Evolutionary conservation across 805 yeast genomes (phyloP).

Genomic region (Lachancea mirantina): DNA sequence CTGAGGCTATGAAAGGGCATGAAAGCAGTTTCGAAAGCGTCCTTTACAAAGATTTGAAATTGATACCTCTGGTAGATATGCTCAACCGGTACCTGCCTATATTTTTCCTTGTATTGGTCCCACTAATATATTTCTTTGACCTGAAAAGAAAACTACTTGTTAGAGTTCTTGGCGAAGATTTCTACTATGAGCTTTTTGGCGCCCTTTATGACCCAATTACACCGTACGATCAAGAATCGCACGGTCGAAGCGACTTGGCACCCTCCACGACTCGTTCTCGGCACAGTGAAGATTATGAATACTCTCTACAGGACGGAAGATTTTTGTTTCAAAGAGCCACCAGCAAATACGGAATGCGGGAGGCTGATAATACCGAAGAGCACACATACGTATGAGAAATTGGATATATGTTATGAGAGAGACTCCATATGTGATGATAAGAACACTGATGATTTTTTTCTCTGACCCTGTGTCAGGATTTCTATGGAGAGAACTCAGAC

Average conservation of each 20-base stretch:
- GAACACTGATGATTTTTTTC: too few species aligned
- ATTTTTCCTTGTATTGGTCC: slow-evolving; percentile 20
- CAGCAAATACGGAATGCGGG: slow-evolving; percentile 14
- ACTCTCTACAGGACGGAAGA: slow-evolving; percentile 30
- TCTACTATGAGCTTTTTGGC: slow-evolving; percentile 30
- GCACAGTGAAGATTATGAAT: slow-evolving; percentile 38
- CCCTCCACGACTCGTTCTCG: slow-evolving; percentile 11
- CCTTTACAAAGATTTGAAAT: slow-evolving; percentile 22
- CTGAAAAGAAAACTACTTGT: slow-evolving; percentile 25
- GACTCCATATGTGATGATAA: too few species aligned
- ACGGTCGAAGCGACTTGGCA: neutral
- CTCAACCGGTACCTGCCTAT: slow-evolving; percentile 26
- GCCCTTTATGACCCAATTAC: slow-evolving; percentile 23
- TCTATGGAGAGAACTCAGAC: too few species aligned
- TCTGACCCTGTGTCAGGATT: too few species aligned
- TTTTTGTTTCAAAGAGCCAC: slow-evolving; percentile 29
- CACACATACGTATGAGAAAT: too few species aligned
- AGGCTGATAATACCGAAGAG: neutral
- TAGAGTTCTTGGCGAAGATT: slow-evolving; percentile 28
- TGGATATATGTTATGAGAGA: too few species aligned
- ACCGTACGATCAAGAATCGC: slow-evolving; percentile 11
- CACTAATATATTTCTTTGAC: slow-evolving; percentile 24
- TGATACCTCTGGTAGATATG: slow-evolving; percentile 25
- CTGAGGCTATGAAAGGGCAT: slow-evolving; percentile 9
- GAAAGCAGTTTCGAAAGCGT: slow-evolving; percentile 22